A percentile compares a stretch with the other conserved stretches of the same genome.
These are phyloP conservation scores for Marasmius fiardii DNA, from an alignment of 1,284 basidiomycete genomes.

Conservation along the genomic window DNA sequence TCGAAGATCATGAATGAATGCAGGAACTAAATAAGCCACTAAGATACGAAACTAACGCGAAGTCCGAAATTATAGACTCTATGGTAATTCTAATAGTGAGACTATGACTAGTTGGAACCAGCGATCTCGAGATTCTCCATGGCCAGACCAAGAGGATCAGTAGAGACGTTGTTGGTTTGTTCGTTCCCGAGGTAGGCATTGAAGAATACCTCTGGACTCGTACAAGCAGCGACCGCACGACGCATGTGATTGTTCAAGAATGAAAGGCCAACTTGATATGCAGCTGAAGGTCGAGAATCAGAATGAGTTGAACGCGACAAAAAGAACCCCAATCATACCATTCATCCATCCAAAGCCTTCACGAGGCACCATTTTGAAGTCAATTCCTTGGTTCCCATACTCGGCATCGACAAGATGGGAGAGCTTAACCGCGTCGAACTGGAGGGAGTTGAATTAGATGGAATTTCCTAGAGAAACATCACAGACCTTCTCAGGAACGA, in stretches of 20 bases:
- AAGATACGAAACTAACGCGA: not conserved
- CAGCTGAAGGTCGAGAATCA: conserved; percentile 50
- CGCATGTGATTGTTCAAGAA: conserved; percentile 94
- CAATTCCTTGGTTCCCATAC: conserved; percentile 97
- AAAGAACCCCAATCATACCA: conserved; percentile 35
- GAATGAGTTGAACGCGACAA: not conserved
- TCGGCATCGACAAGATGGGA: conserved; percentile 97
- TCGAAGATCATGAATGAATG: not conserved
- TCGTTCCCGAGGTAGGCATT: conserved; percentile 37
- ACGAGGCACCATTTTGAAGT: conserved; percentile 94
- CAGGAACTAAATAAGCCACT: not conserved
- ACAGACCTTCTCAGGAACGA: conserved; percentile 90
- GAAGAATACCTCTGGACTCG: conserved; percentile 90
- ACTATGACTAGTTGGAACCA: conserved; percentile 5
- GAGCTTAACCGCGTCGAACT: conserved; percentile 95
- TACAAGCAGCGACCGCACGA: conserved; percentile 90
- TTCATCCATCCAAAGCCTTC: conserved; percentile 99
- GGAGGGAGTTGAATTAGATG: conserved; percentile 12
- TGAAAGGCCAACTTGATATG: conserved; percentile 93
- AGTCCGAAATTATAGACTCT: not conserved
- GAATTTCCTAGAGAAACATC: not conserved
- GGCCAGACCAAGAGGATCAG: conserved; percentile 67
- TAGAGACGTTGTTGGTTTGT: conserved; percentile 32
- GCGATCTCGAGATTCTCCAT: conserved; percentile 56
- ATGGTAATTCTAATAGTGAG: not conserved